phyloP scores from a whole-genome alignment of 148 eudicot genomes.

The Silene conica region DNA sequence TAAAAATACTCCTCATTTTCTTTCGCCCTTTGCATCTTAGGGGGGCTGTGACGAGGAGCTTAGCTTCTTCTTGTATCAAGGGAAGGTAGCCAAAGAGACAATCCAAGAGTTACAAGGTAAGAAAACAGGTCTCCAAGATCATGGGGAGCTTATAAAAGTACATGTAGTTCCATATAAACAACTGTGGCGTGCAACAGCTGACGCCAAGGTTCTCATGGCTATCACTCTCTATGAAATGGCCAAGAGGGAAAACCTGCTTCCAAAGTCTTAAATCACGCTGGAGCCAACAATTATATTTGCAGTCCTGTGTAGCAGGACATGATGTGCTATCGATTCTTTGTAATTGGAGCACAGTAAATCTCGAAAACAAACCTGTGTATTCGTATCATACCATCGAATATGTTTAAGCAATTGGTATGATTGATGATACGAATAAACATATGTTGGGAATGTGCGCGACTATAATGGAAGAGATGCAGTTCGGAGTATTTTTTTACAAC shows the following conservation, averaged over 20 bases:
- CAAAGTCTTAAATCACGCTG: constrained; percentile 10
- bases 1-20: not conserved
- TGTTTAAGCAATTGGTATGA: no score
- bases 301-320: not conserved
- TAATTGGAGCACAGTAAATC: no score
- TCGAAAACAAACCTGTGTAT: no score
- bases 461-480: no score
- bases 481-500: no score
- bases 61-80: constrained; percentile 68
- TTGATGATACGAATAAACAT: no score
- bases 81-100: constrained; percentile 52
- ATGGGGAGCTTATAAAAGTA: constrained; percentile 81
- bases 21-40: constrained; percentile 26
- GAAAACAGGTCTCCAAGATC: constrained; percentile 79
- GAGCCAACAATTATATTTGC: not conserved
- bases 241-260: constrained; percentile 60
- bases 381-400: no score
- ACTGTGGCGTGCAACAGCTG: constrained; percentile 85
- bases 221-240: constrained; percentile 91
- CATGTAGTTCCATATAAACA: constrained; percentile 69
- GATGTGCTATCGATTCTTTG: no score
- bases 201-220: constrained; percentile 84
- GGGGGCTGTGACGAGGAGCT: constrained; percentile 94
- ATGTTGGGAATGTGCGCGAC: no score
- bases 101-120: constrained; percentile 73